A percentile compares a stretch with the other conserved stretches of the same genome.
phyloP scores from a whole-genome alignment of 805 yeast species.

The Vanderwaltozyma verrucispora region DNA sequence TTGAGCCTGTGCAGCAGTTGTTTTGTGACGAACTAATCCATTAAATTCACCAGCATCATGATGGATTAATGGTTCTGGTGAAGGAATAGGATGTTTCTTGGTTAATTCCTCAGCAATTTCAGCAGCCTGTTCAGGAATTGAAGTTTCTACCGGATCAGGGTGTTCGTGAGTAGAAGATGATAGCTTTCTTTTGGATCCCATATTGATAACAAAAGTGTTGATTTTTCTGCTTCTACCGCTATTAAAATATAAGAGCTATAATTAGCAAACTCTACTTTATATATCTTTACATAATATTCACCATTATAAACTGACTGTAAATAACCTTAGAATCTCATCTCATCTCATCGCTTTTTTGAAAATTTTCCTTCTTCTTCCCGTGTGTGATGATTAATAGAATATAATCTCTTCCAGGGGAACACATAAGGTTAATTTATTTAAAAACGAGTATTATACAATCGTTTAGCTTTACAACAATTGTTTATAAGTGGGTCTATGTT shows the following conservation, averaged over 20 bases:
- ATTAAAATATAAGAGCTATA: too few relatives aligned
- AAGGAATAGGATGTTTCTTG: slow-evolving; percentile 38
- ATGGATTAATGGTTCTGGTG: slow-evolving; percentile 32
- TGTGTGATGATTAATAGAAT: too few relatives aligned
- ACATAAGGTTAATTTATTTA: neutral
- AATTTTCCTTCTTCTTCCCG: neutral
- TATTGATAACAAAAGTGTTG: neutral
- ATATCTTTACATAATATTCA: too few relatives aligned
- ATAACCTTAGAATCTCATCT: too few relatives aligned
- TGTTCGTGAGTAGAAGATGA: slow-evolving; percentile 15
- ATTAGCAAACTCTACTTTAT: too few relatives aligned
- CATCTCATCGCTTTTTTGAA: neutral
- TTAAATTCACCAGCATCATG: slow-evolving; percentile 62
- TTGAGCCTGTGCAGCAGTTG: slow-evolving; percentile 56
- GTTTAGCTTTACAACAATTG: too few relatives aligned
- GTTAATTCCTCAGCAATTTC: slow-evolving; percentile 53
- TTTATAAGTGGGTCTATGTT: too few relatives aligned
- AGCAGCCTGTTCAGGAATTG: slow-evolving; percentile 55
- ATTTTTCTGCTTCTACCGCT: too few relatives aligned
- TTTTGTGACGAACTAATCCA: slow-evolving; percentile 45
- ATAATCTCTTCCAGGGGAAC: neutral
- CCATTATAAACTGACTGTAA: too few relatives aligned
- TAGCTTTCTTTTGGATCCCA: slow-evolving; percentile 26
- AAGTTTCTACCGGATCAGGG: slow-evolving; percentile 33
- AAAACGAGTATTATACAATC: too few relatives aligned